phyloP scores from a whole-genome alignment of 2,329 filamentous ascomycete species.

The Stagonosporopsis chrysanthemi region DNA sequence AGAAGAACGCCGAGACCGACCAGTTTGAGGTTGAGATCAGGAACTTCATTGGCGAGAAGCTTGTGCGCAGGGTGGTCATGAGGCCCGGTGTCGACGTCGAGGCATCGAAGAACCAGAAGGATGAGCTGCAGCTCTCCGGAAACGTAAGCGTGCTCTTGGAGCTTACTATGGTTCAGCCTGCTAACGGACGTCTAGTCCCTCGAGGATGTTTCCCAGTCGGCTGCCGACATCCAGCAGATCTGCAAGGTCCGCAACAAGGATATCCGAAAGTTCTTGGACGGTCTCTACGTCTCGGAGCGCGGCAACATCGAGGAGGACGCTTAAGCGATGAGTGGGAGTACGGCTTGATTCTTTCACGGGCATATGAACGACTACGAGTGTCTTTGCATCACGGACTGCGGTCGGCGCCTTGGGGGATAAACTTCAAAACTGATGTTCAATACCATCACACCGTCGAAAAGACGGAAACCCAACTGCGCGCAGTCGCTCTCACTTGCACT shows the following conservation, averaged over 20 bases:
- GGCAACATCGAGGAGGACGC: constrained; percentile 83
- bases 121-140: constrained; percentile 90
- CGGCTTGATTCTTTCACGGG: constrained; percentile 49
- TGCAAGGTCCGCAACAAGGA: constrained; percentile 99
- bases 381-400: constrained; percentile 50
- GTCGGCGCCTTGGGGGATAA: constrained; percentile 49
- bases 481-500: neutral
- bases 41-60: constrained; percentile 85
- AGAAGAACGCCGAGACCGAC: constrained; percentile 92
- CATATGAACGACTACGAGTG: constrained; percentile 52
- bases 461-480: constrained; percentile 27
- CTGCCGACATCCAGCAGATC: constrained; percentile 99
- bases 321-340: constrained; percentile 43
- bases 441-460: constrained; percentile 45
- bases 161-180: constrained; percentile 4
- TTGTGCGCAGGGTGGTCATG: constrained; percentile 91
- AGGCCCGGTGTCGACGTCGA: constrained; percentile 88
- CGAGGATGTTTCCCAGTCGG: constrained; percentile 96
- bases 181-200: constrained; percentile 64
- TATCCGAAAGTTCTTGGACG: constrained; percentile 99
- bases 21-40: constrained; percentile 95
- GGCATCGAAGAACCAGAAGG: constrained; percentile 92
- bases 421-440: constrained; percentile 51
- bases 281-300: constrained; percentile 99
- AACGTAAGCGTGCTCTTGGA: constrained; percentile 62